A percentile compares a stretch with the other conserved stretches of the same genome.
Conservation (phyloP, 805 yeast genomes). For the Jamesozyma hellenica region DNA sequence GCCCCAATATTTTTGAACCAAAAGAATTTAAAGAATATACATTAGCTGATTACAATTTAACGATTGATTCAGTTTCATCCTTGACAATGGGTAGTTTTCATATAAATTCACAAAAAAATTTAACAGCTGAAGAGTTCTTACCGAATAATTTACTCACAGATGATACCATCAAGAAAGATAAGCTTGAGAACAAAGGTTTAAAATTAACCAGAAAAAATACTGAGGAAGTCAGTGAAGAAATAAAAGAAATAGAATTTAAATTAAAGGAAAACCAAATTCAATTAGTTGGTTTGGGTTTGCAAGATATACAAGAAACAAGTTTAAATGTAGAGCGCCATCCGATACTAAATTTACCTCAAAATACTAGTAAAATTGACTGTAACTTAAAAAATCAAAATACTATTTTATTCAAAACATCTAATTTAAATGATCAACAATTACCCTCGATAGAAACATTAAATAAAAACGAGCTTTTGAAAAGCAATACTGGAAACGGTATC, state of each 20-base stretch:
- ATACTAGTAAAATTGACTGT: not conserved
- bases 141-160: too few species aligned
- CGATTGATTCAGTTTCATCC: not conserved
- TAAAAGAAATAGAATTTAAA: not conserved
- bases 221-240: not conserved
- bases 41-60: conserved; percentile 3
- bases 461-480: too few species aligned
- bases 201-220: not conserved
- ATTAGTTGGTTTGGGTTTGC: not conserved
- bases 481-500: too few species aligned
- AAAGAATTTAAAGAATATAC: not conserved
- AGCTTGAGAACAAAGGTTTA: too few species aligned
- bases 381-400: not conserved
- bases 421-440: not conserved
- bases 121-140: not conserved
- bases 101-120: conserved; percentile 3
- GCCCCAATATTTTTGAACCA: too few species aligned
- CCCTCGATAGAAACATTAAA: too few species aligned
- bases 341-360: too few species aligned
- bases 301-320: too few species aligned
- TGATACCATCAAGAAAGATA: too few species aligned
- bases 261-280: too few species aligned
- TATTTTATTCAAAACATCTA: too few species aligned
- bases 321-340: too few species aligned
- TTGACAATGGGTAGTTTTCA: conserved; percentile 11